Conservation (phyloP, 2,329 filamentous ascomycete genomes). For the Venturia effusa region DNA sequence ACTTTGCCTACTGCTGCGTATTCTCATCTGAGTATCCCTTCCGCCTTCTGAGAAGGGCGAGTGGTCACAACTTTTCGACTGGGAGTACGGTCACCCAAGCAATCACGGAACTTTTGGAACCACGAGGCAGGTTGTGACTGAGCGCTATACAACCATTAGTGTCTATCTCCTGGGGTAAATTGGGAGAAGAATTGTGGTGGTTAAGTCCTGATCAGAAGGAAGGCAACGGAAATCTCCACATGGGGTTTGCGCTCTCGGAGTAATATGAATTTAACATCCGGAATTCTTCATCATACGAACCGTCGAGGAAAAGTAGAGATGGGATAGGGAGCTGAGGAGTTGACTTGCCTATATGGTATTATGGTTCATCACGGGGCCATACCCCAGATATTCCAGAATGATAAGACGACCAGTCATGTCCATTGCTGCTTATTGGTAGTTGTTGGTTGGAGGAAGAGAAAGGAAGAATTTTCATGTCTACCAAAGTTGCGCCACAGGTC, state of each 20-base stretch:
- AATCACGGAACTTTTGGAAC: no score
- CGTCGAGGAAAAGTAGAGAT: conserved; percentile 18
- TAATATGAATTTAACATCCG: conserved; percentile 88
- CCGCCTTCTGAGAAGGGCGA: no score
- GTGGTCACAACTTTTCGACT: no score
- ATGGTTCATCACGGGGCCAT: neutral
- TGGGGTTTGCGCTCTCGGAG: conserved; percentile 87
- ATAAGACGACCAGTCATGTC: no score
- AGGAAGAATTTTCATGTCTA: neutral
- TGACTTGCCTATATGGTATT: neutral
- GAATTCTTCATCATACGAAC: conserved; percentile 82
- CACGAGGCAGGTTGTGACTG: neutral
- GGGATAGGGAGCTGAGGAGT: neutral
- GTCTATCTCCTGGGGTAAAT: neutral
- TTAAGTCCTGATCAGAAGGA: conserved; percentile 74
- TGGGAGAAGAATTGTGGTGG: neutral
- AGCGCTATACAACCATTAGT: neutral
- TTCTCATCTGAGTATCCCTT: no score
- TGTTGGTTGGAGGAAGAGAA: neutral
- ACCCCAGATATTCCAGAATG: no score
- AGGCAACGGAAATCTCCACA: conserved; percentile 99
- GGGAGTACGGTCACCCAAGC: no score
- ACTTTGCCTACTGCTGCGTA: no score
- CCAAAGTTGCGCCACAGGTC: neutral
- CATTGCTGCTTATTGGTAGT: neutral